A percentile compares a stretch with the other conserved stretches of the same genome.
These are phyloP conservation scores for Rhynchospora breviuscula DNA, from an alignment of 176 grass and related monocot genomes.

Conservation along the genomic window DNA sequence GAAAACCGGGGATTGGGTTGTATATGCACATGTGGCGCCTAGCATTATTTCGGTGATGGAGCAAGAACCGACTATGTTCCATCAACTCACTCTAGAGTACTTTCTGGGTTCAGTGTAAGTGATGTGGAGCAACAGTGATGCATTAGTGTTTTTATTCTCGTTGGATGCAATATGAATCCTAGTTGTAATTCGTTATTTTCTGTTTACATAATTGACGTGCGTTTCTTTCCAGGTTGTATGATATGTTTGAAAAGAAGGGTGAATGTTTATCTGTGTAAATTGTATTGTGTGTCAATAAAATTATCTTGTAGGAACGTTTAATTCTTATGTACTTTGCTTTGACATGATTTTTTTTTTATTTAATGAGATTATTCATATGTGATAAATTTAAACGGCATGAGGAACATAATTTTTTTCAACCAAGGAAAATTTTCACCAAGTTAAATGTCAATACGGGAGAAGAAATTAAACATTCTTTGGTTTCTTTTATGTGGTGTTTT, in stretches of 20 bases:
- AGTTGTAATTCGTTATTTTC: background rate
- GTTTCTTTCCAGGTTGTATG: background rate
- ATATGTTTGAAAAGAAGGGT: background rate
- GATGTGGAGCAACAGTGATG: background rate
- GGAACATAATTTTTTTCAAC: background rate
- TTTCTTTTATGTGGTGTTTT: background rate
- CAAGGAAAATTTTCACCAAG: background rate
- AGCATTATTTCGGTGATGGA: slow-evolving; percentile 55
- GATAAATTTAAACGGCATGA: background rate
- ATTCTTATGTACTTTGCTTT: background rate
- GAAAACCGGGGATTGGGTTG: slow-evolving; percentile 51
- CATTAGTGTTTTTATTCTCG: slow-evolving; percentile 4
- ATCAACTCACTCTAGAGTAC: slow-evolving; percentile 25
- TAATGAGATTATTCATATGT: background rate
- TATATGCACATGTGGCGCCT: slow-evolving; percentile 42
- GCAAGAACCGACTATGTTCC: slow-evolving; percentile 49
- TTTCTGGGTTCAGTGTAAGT: slow-evolving; percentile 24
- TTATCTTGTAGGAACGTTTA: background rate
- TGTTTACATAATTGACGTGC: background rate
- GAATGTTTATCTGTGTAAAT: slow-evolving; percentile 6
- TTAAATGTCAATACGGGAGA: background rate
- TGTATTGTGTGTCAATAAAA: background rate
- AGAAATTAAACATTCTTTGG: background rate
- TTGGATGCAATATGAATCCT: background rate
- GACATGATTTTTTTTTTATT: background rate